Base-by-base conservation (phyloP, 495 filamentous ascomycete species). In the Trichoderma parareesei region DNA sequence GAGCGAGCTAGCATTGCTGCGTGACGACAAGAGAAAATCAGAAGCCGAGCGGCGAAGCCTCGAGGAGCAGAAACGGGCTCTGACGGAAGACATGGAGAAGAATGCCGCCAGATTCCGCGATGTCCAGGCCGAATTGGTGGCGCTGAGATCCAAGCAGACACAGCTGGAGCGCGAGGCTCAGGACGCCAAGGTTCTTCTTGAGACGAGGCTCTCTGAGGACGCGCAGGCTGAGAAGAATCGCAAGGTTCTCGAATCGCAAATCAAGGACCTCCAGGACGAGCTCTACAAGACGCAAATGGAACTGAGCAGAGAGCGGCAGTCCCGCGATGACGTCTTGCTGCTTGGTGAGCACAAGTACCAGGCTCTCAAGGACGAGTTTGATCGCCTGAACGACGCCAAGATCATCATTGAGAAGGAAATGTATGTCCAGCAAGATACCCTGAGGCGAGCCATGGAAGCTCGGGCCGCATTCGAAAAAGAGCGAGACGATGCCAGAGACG, bases 321-420 rank as follows among this genome's bases (percentile, higher is more conserved):
- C 93, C n/a, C 84, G 95, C 67, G 92, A 97, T 66, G 95, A 98
- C 74, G 92, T 97, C 41, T 90, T 90, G 65, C 86, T 96, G 75
- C 89, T 97, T 65, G 85, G 90, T 3, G 91, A 97, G 66, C 92
- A 97, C 77, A 95, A 94, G 70, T 88, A 88, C 66, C 79, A 87
- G 18, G 85, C 87, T 53, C 76, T 98, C 64, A 87, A 90, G 69
- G 85, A 92, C 27, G 93, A 98, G 65, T 96, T 88, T 69, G 84
- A 93, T 40, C 82, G 83, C n/a, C 81, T 98, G 14, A 96, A 96
- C 67, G 91, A 96, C 44, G 88, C 93, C 5, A 98, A 98, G 75
- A 97, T 97, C 69, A 94, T 83, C 46, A 97, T 98, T 64, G 94
- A 98, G 73, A 97, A 97, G 74, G 95, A 98, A 74, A 91, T 98